These are phyloP conservation scores for Debaryomyces fabryi DNA, from an alignment of 1,139 yeast species.

Conservation along the genomic window DNA sequence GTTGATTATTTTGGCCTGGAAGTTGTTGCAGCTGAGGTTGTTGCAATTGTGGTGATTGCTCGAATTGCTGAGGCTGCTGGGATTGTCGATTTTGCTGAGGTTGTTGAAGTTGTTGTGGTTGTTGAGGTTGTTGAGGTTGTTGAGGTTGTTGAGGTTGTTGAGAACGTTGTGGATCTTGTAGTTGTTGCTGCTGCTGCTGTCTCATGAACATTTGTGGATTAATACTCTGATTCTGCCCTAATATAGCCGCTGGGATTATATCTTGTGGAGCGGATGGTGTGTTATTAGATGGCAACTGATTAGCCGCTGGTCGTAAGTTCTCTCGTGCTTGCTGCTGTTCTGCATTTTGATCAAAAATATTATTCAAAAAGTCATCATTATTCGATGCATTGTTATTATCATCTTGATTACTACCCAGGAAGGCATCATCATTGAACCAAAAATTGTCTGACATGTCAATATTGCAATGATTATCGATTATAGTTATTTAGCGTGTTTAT, in stretches of 20 bases:
- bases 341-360: slow-evolving; percentile 37
- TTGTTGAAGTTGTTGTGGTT: slow-evolving; percentile 19
- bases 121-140: slow-evolving; percentile 17
- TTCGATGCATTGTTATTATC: slow-evolving; percentile 16
- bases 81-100: slow-evolving; percentile 18
- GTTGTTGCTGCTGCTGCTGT: slow-evolving; percentile 22
- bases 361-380: slow-evolving; percentile 40
- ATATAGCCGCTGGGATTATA: slow-evolving; percentile 6
- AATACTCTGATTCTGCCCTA: slow-evolving; percentile 15
- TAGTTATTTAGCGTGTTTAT: neutral
- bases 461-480: neutral
- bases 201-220: slow-evolving; percentile 34
- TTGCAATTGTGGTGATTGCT: slow-evolving; percentile 19
- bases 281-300: slow-evolving; percentile 1
- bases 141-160: slow-evolving; percentile 19
- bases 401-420: slow-evolving; percentile 22
- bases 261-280: slow-evolving; percentile 12
- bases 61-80: slow-evolving; percentile 18
- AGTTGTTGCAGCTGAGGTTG: slow-evolving; percentile 17
- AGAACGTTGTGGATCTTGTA: slow-evolving; percentile 14
- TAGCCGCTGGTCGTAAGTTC: neutral
- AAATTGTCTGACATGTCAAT: slow-evolving; percentile 41
- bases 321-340: slow-evolving; percentile 19
- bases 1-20: slow-evolving; percentile 12
- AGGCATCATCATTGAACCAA: slow-evolving; percentile 49